Base-by-base conservation (phyloP, 805 yeast species). In the Candida multigemmis region DNA sequence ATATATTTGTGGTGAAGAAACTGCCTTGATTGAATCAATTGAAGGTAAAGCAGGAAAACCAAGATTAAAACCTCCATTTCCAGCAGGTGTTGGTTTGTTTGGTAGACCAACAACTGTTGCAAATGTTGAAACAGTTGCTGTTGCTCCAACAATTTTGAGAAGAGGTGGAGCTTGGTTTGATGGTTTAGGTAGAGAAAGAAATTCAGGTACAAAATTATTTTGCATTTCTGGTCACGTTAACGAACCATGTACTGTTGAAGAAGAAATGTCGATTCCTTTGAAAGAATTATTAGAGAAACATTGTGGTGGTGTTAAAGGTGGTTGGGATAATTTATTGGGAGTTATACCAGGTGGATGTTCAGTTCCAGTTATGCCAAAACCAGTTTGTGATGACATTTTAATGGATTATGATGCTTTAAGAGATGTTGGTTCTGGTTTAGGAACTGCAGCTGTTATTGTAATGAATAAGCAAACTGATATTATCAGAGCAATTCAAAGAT, bases 11-110 rank as follows among this genome's bases (percentile, higher is more conserved):
- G 94, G 94, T 45, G 94, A 84, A 59, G 94, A 84, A 59, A 84
- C 94, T 22, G 86, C 93, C 4, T 62, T 84, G 50, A 82, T 84
- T 48, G 94, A 84, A 62, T 77, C 87, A 3, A 64, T 84, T 29
- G 94, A 84, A 61, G 94, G 94, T 44, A 84, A 84, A 58, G 93
- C 91, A 32, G 94, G 94, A 40, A 84, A 84, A 60, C 94, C 94
- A 41, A 75, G 94, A 59, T 70, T 84, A 53, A 84, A 84, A 74
- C 94, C 94, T 19, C 94, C 94, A 38, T 84, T 84, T 72, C 94
- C 94, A 19, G 94, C 94, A 19, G 94, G 93, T 46, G 89, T 83
- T 33, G 94, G 94, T 45, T 65, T 84, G 30, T 84, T 80, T 42
- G 94, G 94, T 46, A 73, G 94, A 55, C 94, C 94, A 39, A 74